These are phyloP conservation scores for Saturnispora bothae DNA, from an alignment of 805 yeast genomes.

Conservation along the genomic window DNA sequence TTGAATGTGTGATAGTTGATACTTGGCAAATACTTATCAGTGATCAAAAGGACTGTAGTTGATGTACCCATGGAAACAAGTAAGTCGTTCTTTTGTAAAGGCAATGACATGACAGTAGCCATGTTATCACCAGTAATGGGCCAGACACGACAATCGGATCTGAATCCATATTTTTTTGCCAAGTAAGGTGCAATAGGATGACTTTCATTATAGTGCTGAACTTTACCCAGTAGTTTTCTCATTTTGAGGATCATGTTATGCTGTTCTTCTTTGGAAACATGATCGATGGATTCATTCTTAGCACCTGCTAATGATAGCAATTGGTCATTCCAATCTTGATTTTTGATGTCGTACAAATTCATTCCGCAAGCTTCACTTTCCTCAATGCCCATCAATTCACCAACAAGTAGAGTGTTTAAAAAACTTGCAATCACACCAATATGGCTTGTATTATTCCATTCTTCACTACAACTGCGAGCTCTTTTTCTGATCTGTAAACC, in stretches of 20 bases:
- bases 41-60: constrained; percentile 78
- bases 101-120: constrained; percentile 78
- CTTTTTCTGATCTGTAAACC: constrained; percentile 85
- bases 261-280: constrained; percentile 19
- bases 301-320: constrained; percentile 48
- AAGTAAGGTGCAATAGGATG: constrained; percentile 49
- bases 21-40: constrained; percentile 68
- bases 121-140: constrained; percentile 88
- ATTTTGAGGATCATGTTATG: constrained; percentile 31
- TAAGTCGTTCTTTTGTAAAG: constrained; percentile 65
- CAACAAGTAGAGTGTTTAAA: constrained; percentile 59
- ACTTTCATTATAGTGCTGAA: constrained; percentile 43
- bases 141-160: constrained; percentile 44
- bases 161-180: constrained; percentile 53
- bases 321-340: constrained; percentile 43
- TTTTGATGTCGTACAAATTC: constrained; percentile 70
- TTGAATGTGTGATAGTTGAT: constrained; percentile 76
- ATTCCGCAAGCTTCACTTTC: constrained; percentile 89
- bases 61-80: constrained; percentile 81
- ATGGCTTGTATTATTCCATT: constrained; percentile 45
- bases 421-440: constrained; percentile 75
- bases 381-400: constrained; percentile 55
- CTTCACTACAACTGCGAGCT: constrained; percentile 38
- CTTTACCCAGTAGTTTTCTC: constrained; percentile 41
- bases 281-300: constrained; percentile 34